These are phyloP conservation scores for Apocynum venetum DNA, from an alignment of 257 asterid species.

Conservation along the genomic window DNA sequence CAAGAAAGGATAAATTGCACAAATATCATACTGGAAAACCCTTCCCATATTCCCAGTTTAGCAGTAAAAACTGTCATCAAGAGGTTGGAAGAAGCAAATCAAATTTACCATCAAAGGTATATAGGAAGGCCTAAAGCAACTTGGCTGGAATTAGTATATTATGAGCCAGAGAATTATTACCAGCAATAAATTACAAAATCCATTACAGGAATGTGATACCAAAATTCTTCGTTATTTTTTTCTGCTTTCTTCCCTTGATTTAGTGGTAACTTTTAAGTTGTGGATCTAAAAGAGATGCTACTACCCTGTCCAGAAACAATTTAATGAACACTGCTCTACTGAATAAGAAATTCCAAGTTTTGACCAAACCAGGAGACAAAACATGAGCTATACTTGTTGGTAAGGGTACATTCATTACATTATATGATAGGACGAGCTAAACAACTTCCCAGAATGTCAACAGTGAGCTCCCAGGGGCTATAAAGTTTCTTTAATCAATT, in stretches of 20 bases:
- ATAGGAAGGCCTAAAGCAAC: background rate
- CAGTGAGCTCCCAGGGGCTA: background rate
- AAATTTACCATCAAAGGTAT: slow-evolving; percentile 10
- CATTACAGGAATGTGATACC: background rate
- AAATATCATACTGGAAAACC: background rate
- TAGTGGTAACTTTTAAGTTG: background rate
- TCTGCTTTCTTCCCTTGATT: background rate
- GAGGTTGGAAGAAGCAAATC: background rate
- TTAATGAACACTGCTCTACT: background rate
- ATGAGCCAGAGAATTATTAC: background rate
- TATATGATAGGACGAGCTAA: background rate
- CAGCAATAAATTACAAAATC: background rate
- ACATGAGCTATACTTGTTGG: background rate
- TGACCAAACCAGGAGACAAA: background rate
- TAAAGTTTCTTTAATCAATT: background rate
- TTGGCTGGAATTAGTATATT: background rate
- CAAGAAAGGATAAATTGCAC: background rate
- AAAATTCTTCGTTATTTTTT: background rate
- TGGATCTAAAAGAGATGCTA: background rate
- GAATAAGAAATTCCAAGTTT: background rate
- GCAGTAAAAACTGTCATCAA: background rate
- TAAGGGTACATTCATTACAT: background rate
- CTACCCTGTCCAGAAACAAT: background rate
- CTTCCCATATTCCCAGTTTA: background rate
- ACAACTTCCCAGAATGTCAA: background rate